Evolutionary conservation across 345 rosid genomes (phyloP).

Genomic region (Lepidium aucheri): DNA sequence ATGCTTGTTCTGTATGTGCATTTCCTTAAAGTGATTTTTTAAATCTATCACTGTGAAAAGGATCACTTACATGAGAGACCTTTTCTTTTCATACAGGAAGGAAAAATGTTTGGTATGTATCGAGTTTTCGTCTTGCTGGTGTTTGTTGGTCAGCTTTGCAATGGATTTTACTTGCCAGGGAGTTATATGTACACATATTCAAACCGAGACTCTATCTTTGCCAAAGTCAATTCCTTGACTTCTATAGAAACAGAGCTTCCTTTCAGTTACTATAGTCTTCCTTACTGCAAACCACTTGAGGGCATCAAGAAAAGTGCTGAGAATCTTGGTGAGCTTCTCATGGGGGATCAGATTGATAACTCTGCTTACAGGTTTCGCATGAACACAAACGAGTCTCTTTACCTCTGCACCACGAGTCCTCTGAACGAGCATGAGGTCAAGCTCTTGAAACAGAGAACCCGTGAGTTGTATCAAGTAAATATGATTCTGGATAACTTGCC

Average conservation of each 20-base stretch:
- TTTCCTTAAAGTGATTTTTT: neutral
- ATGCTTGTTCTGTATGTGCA: neutral
- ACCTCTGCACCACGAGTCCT: constrained; percentile 53
- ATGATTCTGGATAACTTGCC: constrained; percentile 87
- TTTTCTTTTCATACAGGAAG: neutral
- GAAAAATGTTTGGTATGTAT: constrained; percentile 27
- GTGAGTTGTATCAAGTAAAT: constrained; percentile 76
- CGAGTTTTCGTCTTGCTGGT: constrained; percentile 38
- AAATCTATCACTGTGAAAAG: neutral
- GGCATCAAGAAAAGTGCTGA: constrained; percentile 71
- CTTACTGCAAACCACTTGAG: constrained; percentile 52
- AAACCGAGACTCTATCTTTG: constrained; percentile 31
- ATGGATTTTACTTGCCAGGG: constrained; percentile 82
- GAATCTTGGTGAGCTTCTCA: constrained; percentile 86
- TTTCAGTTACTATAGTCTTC: constrained; percentile 70
- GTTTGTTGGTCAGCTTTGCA: constrained; percentile 33
- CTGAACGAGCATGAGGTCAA: constrained; percentile 66
- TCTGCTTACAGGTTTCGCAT: constrained; percentile 68
- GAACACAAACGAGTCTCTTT: constrained; percentile 61
- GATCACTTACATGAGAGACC: constrained; percentile 2
- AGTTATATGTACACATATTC: constrained; percentile 84
- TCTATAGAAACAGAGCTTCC: constrained; percentile 91
- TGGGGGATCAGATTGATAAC: constrained; percentile 93
- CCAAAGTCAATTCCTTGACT: constrained; percentile 86
- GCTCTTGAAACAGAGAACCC: constrained; percentile 82